Evolutionary conservation across 1,284 basidiomycete species (phyloP), one percentile per base, ranked within the genome.

Genomic region (Cronartium quercuum): DNA sequence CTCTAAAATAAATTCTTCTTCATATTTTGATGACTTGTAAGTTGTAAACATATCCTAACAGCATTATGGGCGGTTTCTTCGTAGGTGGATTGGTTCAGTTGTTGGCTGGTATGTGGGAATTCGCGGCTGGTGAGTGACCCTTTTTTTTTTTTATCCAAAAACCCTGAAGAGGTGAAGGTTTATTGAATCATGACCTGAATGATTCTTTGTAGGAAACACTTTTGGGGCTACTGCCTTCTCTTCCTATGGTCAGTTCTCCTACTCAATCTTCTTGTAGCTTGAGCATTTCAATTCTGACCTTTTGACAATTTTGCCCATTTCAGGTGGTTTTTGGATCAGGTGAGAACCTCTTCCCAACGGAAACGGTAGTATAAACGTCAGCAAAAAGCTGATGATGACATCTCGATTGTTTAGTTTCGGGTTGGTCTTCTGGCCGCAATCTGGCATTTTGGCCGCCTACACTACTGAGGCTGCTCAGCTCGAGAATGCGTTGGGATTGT

Each of bases 1-100:
- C 21, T 10, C 47, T 18, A 2, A 13, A 12, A 51, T 51, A 18
- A 13, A 51, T 51, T 10, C 10, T 51, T 51, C 47, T 51, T 51
- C 47, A 51, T n/a, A n/a, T n/a, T n/a, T n/a, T n/a, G n/a, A n/a
- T n/a, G n/a, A n/a, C n/a, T n/a, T n/a, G n/a, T n/a, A n/a, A 3
- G 15, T 51, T 51, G 47, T 13, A 51, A 5, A 12, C 3, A 18
- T 3, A 51, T 51, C 21, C 12, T 51, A 13, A 51, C 15, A 51
- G 21, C 47, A 12, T 51, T 51, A 5, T 51, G 3, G 5, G 47
- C 47, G n/a, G n/a, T n/a, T n/a, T 80, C 35, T 18, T 9, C 34
- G 24, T 80, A 64, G 94, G 93, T 75, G 94, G 94, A 76, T 86
- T 94, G 29, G 87, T 86, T 6, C 94, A 86, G 79, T 77, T 86